A percentile compares a stretch with the other conserved stretches of the same genome.
These are phyloP conservation scores for Dactylellina cionopaga DNA, from an alignment of 2,329 filamentous ascomycete species.

Conservation along the genomic window DNA sequence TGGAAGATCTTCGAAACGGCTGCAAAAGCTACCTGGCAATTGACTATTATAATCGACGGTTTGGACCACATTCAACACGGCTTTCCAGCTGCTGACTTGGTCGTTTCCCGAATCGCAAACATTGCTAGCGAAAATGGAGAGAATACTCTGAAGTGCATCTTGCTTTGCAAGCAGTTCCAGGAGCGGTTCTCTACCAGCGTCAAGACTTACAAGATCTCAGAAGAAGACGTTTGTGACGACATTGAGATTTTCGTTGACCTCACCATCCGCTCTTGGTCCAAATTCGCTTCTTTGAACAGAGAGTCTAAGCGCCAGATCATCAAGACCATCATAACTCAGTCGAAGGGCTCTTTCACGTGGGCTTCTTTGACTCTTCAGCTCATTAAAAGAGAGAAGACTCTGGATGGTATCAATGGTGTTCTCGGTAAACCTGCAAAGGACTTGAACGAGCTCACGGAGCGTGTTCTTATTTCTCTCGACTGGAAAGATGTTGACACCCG, in stretches of 20 bases:
- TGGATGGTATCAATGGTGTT: slow-evolving; percentile 21
- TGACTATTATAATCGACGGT: slow-evolving; percentile 27
- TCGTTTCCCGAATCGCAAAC: slow-evolving; percentile 7
- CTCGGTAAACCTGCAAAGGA: slow-evolving; percentile 14
- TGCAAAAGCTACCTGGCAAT: slow-evolving; percentile 22
- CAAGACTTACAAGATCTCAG: slow-evolving; percentile 18
- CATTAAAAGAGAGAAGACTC: slow-evolving; percentile 29
- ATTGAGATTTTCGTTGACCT: slow-evolving; percentile 27
- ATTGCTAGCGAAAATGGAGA: slow-evolving; percentile 28
- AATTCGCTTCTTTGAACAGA: slow-evolving; percentile 8
- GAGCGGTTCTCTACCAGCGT: slow-evolving; percentile 28
- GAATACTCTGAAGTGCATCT: slow-evolving; percentile 23
- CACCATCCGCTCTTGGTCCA: slow-evolving; percentile 15
- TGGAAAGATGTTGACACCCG: slow-evolving; percentile 27
- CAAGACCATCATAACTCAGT: slow-evolving; percentile 15
- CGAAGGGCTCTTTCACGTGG: slow-evolving; percentile 27
- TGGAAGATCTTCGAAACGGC: slow-evolving; percentile 26
- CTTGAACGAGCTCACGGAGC: slow-evolving; percentile 15
- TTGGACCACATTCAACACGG: slow-evolving; percentile 26
- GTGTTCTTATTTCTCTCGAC: slow-evolving; percentile 22
- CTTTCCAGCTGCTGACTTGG: slow-evolving; percentile 7
- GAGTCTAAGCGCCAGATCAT: slow-evolving; percentile 23
- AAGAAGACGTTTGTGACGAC: slow-evolving; percentile 22
- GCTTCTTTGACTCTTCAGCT: slow-evolving; percentile 25
- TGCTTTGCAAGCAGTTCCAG: slow-evolving; percentile 24